phyloP scores from a whole-genome alignment of 2,329 filamentous ascomycete genomes.

The Atkinsonella hypoxylon region DNA sequence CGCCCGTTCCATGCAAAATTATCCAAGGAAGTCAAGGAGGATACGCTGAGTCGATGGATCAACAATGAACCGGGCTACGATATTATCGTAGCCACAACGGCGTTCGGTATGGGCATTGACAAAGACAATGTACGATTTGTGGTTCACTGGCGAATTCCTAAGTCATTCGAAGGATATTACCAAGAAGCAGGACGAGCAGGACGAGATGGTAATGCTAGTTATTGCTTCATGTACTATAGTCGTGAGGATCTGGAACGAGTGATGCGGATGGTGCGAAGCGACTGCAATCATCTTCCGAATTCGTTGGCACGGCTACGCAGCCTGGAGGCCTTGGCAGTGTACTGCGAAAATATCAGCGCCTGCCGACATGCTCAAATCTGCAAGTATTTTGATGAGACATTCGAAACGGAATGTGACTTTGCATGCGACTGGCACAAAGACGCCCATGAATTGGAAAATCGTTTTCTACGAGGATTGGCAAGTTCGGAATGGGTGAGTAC shows the following conservation, averaged over 20 bases:
- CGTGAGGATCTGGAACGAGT: conserved; percentile 74
- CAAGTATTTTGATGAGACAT: conserved; percentile 62
- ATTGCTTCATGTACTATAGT: conserved; percentile 85
- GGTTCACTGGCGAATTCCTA: conserved; percentile 85
- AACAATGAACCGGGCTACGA: conserved; percentile 66
- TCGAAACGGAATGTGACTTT: conserved; percentile 51
- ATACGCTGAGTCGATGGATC: conserved; percentile 61
- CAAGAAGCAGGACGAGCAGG: conserved; percentile 91
- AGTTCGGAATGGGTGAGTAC: conserved; percentile 53
- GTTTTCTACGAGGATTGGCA: conserved; percentile 43
- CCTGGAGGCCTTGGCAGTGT: conserved; percentile 57
- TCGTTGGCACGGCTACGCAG: conserved; percentile 47
- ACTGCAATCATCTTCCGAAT: conserved; percentile 27
- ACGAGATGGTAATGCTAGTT: conserved; percentile 74
- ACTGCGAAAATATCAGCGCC: conserved; percentile 63
- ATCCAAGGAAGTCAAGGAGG: conserved; percentile 54
- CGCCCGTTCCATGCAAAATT: conserved; percentile 63
- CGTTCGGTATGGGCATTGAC: conserved; percentile 97
- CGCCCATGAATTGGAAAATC: conserved; percentile 39
- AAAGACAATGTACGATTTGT: conserved; percentile 93
- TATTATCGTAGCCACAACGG: conserved; percentile 88
- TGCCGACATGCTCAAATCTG: conserved; percentile 71
- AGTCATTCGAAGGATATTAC: conserved; percentile 92
- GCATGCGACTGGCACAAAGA: conserved; percentile 75
- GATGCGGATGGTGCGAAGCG: conserved; percentile 40